Evolutionary conservation across 2,329 filamentous ascomycete genomes (phyloP), one percentile per base, ranked within the genome.

Genomic region (Ophiostoma sp.): DNA sequence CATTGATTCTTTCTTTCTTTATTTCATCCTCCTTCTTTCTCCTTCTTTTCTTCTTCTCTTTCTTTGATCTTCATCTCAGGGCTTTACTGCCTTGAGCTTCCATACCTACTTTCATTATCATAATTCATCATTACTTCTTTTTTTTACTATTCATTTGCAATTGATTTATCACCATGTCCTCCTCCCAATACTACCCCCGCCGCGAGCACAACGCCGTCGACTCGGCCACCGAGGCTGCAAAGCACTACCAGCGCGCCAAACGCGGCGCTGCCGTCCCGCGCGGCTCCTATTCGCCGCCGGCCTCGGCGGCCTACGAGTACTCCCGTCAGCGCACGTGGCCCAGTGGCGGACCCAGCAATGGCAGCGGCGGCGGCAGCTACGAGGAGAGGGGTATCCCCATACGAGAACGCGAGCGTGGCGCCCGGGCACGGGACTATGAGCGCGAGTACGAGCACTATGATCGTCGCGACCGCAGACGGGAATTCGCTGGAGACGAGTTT

Each of bases 291-390:
- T 73, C 72, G 20, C 71, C 69, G 67, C 70, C 72, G 1, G 67
- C 68, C 1, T 71, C 72, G 41, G 71, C 72, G 2, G 48, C 41
- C 20, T 72, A 73, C 65, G 72, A 72, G 33, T 73, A 71, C 41
- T 7, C 67, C 4, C 70, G 70, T 20, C 71, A 72, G 67, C 62
- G 62, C 62, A 65, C 62, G 62, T 65, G 62, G 62, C 17, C 62
- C 20, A 20, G 31, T 17, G 66, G 41, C 20, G 41, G 41, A 5
- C 41, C 44, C 52, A 31, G 31, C 31, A 67, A 20, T 48, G 52
- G 52, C 65, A 48, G 35, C 60, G 68, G n/a, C 52, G 68, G 54
- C 13, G 68, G 69, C 33, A 72, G 72, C 69, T 73, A 72, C 48
- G 72, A 73, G 13, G 72, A 71, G 15, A 48, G 68, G 0, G 67